Base-by-base conservation (phyloP, 2,329 filamentous ascomycete species). In the Dothideomycetes sp. region DNA sequence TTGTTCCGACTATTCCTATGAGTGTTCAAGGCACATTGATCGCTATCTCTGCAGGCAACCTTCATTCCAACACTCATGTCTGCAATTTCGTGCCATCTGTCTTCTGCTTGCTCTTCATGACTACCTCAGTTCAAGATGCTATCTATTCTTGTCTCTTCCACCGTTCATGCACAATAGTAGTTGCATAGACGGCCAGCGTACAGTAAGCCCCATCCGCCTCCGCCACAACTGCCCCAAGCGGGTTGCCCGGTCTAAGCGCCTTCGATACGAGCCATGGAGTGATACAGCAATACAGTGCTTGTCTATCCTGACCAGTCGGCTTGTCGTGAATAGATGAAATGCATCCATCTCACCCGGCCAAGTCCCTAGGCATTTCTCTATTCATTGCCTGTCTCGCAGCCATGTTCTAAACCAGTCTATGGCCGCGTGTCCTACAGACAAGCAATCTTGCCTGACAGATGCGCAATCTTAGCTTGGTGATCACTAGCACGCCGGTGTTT, bases 401-500 rank as follows among this genome's bases (percentile, higher is more conserved):
- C 19, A 17, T 22, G 17, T 17, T 18, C 24, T 37, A 6, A 10
- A 39, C 19, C 15, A n/a, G 13, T 19, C n/a, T 16, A 17, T 31
- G 27, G 19, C 19, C 19, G 20, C 9, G 22, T 19, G 24, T 16
- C n/a, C 15, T 18, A 19, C 17, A 31, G 10, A 39, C 27, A 23
- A 20, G 13, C 27, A 39, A 39, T 39, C 27, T 39, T 39, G 35
- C 31, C 28, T 39, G 20, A 25, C 20, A 39, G 27, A 12, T 31
- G 16, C 35, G 35, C 35, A 39, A 39, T 39, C 25, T 29, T 39
- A 12, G 19, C 16, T 29, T 39, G 28, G 27, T 25, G 19, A 39
- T 31, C 35, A 31, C 24, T 39, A 31, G 25, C 19, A n/a, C n/a
- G n/a, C n/a, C n/a, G n/a, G n/a, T 31, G 27, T 39, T 39, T 39